These are phyloP conservation scores for Ophiobolus disseminans DNA, from an alignment of 2,329 filamentous ascomycete genomes.

Conservation along the genomic window DNA sequence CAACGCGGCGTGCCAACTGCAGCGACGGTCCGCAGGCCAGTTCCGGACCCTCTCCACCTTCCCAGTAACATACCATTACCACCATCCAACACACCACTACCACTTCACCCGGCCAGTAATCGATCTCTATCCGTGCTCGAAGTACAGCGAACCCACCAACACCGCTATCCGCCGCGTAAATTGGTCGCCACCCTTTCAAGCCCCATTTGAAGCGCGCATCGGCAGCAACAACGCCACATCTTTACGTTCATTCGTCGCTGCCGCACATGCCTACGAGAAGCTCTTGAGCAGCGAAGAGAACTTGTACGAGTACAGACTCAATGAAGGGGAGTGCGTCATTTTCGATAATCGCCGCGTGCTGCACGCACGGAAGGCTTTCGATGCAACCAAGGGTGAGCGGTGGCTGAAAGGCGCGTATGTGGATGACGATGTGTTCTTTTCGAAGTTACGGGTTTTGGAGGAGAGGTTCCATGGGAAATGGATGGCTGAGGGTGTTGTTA, in stretches of 20 bases:
- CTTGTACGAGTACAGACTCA: slow-evolving; percentile 74
- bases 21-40: slow-evolving; percentile 21
- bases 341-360: slow-evolving; percentile 89
- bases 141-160: slow-evolving; percentile 39
- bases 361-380: slow-evolving; percentile 82
- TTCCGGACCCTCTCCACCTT: slow-evolving; percentile 54
- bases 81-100: slow-evolving; percentile 68
- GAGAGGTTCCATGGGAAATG: slow-evolving; percentile 44
- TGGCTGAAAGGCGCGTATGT: slow-evolving; percentile 91
- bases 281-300: slow-evolving; percentile 65
- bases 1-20: slow-evolving; percentile 60
- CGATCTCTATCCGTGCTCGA: slow-evolving; percentile 45
- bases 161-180: slow-evolving; percentile 57
- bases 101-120: slow-evolving; percentile 65
- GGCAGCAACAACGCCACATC: slow-evolving; percentile 36
- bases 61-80: slow-evolving; percentile 70
- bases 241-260: slow-evolving; percentile 44
- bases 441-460: slow-evolving; percentile 54
- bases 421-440: slow-evolving; percentile 67
- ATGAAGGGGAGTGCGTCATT: slow-evolving; percentile 86
- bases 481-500: slow-evolving; percentile 47
- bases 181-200: slow-evolving; percentile 85
- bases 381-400: slow-evolving; percentile 69
- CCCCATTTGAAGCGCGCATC: slow-evolving; percentile 53
- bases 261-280: slow-evolving; percentile 63